phyloP scores from a whole-genome alignment of 176 grass and related monocot species.

The Canna indica region DNA sequence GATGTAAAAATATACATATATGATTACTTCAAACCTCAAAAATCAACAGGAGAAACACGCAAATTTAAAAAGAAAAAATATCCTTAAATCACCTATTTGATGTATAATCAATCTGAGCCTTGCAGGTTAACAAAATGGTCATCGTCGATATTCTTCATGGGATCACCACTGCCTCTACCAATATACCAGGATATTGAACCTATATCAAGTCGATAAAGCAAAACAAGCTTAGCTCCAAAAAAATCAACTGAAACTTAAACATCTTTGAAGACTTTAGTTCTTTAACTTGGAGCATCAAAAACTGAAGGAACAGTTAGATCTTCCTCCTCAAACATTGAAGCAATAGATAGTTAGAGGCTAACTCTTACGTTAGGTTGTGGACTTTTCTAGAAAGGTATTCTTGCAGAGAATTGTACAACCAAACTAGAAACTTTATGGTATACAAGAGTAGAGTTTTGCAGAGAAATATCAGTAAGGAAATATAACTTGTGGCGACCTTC shows the following conservation, averaged over 20 bases:
- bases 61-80: background rate
- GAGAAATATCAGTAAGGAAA: background rate
- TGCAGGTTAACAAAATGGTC: constrained; percentile 69
- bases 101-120: constrained; percentile 31
- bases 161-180: constrained; percentile 56
- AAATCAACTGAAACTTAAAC: background rate
- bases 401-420: too few relatives aligned
- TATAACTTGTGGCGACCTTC: background rate
- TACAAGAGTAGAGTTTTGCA: too few relatives aligned
- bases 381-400: too few relatives aligned
- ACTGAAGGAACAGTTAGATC: too few relatives aligned
- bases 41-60: background rate
- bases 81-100: background rate
- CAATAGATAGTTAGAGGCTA: too few relatives aligned
- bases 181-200: constrained; percentile 89
- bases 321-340: background rate
- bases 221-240: constrained; percentile 22
- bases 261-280: background rate
- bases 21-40: background rate
- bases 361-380: too few relatives aligned
- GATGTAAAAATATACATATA: background rate
- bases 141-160: constrained; percentile 72
- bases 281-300: too few relatives aligned
- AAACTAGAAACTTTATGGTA: too few relatives aligned
- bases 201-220: constrained; percentile 48